A percentile compares a stretch with the other conserved stretches of the same genome.
phyloP scores from a whole-genome alignment of 176 grass and related monocot species.

The bread wheat (Triticum aestivum) region IWGSC_CS_RefSeq_v2.1 NC_057804.1:405209135-405209634 shows the following conservation, averaged over 20 bases:
- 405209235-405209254: background rate
- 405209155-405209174: background rate
- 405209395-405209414: background rate
- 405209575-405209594: constrained; percentile 67
- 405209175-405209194: background rate
- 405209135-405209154: background rate
- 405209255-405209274: background rate
- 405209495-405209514: constrained; percentile 18
- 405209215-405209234: background rate
- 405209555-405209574: constrained; percentile 10
- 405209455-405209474: background rate
- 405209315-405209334: background rate
- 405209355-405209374: background rate
- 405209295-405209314: background rate
- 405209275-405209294: background rate
- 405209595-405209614: constrained; percentile 45
- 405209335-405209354: background rate
- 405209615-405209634: background rate
- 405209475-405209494: constrained; percentile 9
- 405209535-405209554: constrained; percentile 9
- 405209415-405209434: background rate
- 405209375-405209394: background rate
- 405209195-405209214: background rate
- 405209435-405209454: constrained; percentile 27
- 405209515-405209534: constrained; percentile 42